Evolutionary conservation across 306 rosid species (phyloP).

Genomic region (Rosa persica): DNA sequence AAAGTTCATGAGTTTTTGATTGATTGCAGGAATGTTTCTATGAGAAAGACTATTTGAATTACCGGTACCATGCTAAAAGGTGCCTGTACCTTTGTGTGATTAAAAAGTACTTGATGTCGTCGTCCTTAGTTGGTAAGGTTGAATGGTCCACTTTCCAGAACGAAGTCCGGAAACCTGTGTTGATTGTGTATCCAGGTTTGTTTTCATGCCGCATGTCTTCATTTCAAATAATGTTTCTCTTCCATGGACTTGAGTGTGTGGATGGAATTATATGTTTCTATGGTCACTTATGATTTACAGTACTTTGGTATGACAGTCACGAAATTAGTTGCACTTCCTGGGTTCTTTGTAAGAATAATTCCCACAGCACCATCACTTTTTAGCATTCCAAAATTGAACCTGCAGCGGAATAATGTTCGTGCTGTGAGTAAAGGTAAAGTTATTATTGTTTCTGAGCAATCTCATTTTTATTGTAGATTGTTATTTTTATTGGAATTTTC

Average conservation of each 20-base stretch:
- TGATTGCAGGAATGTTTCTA: conserved; percentile 75
- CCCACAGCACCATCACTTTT: conserved; percentile 64
- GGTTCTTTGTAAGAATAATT: conserved; percentile 55
- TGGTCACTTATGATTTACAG: conserved; percentile 11
- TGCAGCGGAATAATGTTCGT: conserved; percentile 69
- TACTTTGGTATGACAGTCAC: conserved; percentile 40
- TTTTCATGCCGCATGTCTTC: conserved; percentile 9
- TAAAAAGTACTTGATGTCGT: conserved; percentile 60
- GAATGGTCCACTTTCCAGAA: conserved; percentile 87
- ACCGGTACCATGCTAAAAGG: conserved; percentile 82
- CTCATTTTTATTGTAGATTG: conserved; percentile 17
- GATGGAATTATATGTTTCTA: not conserved
- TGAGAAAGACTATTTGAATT: conserved; percentile 92
- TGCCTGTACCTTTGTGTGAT: conserved; percentile 79
- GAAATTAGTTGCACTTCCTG: conserved; percentile 51
- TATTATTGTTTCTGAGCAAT: not conserved
- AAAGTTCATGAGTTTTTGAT: not conserved
- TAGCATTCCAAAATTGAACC: conserved; percentile 53
- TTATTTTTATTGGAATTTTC: conserved; percentile 7
- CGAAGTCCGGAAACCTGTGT: conserved; percentile 78
- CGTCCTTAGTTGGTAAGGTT: conserved; percentile 56
- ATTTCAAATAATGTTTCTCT: not conserved
- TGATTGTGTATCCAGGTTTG: conserved; percentile 73
- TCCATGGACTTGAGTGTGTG: not conserved
- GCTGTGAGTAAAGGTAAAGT: conserved; percentile 53